Evolutionary conservation across 768 basidiomycete genomes (phyloP).

Genomic region (Tricholoma flavovirens): DNA sequence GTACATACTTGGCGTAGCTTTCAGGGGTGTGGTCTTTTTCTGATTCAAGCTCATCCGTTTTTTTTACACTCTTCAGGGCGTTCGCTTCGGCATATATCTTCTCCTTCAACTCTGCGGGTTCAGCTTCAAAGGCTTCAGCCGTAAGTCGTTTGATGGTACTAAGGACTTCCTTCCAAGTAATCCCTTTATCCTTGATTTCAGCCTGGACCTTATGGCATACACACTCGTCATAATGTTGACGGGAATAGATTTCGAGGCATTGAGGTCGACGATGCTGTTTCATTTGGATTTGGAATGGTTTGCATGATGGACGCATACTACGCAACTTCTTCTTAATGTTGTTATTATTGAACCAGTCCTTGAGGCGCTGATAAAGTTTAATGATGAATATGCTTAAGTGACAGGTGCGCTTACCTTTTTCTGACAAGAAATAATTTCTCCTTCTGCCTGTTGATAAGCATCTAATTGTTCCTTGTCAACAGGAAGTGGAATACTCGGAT

Average conservation of each 20-base stretch:
- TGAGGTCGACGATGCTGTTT: neutral
- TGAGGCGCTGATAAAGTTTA: neutral
- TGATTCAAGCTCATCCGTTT: neutral
- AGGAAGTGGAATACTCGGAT: neutral
- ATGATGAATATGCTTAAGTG: neutral
- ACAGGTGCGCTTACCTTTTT: neutral
- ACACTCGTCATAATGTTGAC: neutral
- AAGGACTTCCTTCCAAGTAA: neutral
- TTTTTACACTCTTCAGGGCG: neutral
- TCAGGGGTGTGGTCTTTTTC: neutral
- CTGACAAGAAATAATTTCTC: neutral
- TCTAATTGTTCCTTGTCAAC: neutral
- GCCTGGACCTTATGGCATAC: neutral
- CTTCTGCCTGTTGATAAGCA: neutral
- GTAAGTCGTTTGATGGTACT: neutral
- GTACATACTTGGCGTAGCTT: neutral
- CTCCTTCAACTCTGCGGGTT: neutral
- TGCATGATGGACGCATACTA: neutral
- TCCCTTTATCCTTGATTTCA: neutral
- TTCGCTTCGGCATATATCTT: neutral
- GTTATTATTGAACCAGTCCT: conserved; percentile 2
- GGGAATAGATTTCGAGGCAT: neutral
- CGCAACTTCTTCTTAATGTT: neutral
- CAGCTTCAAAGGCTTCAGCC: neutral
- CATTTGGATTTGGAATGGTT: neutral